Evolutionary conservation across 1,284 basidiomycete species (phyloP).

Genomic region (Anthracocystis panici-leucophaei): DNA sequence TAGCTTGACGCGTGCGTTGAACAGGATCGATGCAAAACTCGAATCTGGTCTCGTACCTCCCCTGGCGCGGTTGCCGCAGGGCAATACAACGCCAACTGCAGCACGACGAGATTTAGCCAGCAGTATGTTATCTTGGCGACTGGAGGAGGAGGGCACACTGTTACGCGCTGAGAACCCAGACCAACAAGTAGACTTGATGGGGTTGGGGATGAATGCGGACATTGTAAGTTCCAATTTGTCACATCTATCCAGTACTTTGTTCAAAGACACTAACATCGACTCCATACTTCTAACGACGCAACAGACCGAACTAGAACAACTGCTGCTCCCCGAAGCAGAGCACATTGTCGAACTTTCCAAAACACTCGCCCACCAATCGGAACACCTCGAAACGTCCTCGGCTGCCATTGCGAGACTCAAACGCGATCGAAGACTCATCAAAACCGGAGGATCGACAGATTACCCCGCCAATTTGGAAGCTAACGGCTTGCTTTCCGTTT

Average conservation of each 20-base stretch:
- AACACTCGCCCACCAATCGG: constrained; percentile 29
- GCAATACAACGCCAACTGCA: constrained; percentile 1
- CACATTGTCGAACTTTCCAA: constrained; percentile 43
- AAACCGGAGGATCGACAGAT: constrained; percentile 13
- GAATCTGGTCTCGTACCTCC: constrained; percentile 43
- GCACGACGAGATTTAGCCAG: constrained; percentile 33
- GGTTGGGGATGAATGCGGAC: constrained; percentile 37
- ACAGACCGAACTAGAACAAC: constrained; percentile 28
- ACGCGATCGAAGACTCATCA: constrained; percentile 31
- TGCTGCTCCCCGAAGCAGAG: constrained; percentile 52
- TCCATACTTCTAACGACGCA: too few relatives aligned
- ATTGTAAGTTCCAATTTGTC: background rate
- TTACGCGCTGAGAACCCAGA: constrained; percentile 14
- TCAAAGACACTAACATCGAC: too few relatives aligned
- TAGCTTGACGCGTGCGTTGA: constrained; percentile 27
- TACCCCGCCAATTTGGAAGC: constrained; percentile 37
- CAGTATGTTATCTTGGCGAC: constrained; percentile 43
- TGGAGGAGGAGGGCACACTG: constrained; percentile 40
- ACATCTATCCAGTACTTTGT: too few relatives aligned
- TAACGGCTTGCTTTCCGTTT: constrained; percentile 14
- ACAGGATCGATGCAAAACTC: constrained; percentile 41
- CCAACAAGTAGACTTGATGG: constrained; percentile 13
- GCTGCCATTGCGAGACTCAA: constrained; percentile 23
- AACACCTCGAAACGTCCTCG: constrained; percentile 16
- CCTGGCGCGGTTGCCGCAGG: constrained; percentile 28